phyloP scores from a whole-genome alignment of 179 eudicot species.

The Patellifolia procumbens region DNA sequence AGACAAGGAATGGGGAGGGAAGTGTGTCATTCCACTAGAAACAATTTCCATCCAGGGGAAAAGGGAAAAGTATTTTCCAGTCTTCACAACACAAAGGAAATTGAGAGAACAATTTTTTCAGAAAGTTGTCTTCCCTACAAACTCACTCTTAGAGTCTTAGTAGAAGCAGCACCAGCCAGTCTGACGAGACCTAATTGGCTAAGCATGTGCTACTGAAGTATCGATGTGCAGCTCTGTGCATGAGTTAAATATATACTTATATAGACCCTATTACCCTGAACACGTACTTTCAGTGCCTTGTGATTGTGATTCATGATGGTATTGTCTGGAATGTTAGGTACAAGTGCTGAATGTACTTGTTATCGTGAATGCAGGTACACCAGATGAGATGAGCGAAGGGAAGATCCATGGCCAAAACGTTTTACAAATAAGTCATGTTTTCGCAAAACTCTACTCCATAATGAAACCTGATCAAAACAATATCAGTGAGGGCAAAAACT shows the following conservation, averaged over 20 bases:
- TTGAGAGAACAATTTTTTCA: too few relatives aligned
- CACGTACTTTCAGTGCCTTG: neutral
- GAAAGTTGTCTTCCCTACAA: too few relatives aligned
- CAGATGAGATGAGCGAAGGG: conserved; percentile 49
- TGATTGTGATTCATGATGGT: neutral
- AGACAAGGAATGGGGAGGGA: too few relatives aligned
- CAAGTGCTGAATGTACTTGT: conserved; percentile 1
- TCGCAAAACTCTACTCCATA: conserved; percentile 68
- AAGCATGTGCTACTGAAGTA: too few relatives aligned
- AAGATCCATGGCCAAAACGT: conserved; percentile 65
- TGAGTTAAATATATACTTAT: too few relatives aligned
- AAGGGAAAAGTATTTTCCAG: too few relatives aligned
- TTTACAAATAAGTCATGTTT: conserved; percentile 62
- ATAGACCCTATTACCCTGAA: neutral
- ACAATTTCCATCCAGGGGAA: too few relatives aligned
- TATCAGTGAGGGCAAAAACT: conserved; percentile 25
- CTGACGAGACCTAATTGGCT: neutral
- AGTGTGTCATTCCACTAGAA: too few relatives aligned
- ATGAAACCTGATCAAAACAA: conserved; percentile 41
- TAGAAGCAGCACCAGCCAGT: neutral
- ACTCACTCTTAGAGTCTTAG: too few relatives aligned
- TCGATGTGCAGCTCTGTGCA: too few relatives aligned
- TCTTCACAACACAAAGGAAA: too few relatives aligned
- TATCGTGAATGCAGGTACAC: conserved; percentile 28
- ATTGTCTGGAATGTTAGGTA: neutral